Evolutionary conservation across 495 filamentous ascomycete genomes (phyloP).

Genomic region (Melanomma pulvis-pyrius): DNA sequence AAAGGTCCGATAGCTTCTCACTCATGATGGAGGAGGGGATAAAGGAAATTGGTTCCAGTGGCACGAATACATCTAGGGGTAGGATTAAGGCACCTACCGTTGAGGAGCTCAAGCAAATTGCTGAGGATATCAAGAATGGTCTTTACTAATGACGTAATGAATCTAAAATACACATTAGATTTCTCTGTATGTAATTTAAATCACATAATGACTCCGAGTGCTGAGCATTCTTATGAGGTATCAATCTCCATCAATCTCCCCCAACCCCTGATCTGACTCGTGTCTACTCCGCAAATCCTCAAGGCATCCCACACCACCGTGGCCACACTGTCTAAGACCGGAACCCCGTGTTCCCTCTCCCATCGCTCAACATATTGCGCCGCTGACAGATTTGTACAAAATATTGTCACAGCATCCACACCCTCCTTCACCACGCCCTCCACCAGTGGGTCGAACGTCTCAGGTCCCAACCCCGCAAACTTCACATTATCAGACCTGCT

Average conservation of each 20-base stretch:
- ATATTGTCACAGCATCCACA: conserved; percentile 33
- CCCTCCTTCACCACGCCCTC: conserved; percentile 30
- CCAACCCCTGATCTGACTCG: conserved; percentile 29
- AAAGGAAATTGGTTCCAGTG: conserved; percentile 3
- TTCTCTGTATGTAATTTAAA: background rate
- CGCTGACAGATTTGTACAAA: conserved; percentile 42
- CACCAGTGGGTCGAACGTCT: conserved; percentile 37
- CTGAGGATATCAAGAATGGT: conserved; percentile 20
- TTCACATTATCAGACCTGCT: conserved; percentile 36
- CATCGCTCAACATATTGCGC: conserved; percentile 37
- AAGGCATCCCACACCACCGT: conserved; percentile 43
- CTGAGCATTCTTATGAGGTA: background rate
- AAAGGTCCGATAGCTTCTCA: conserved; percentile 28
- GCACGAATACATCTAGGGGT: background rate
- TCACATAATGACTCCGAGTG: background rate
- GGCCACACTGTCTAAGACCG: conserved; percentile 41
- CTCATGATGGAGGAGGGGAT: conserved; percentile 31
- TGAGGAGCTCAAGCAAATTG: conserved; percentile 26
- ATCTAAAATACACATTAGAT: background rate
- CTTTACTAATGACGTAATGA: conserved; percentile 2
- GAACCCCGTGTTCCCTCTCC: conserved; percentile 35
- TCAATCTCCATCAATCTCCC: conserved; percentile 33
- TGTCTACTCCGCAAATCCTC: conserved; percentile 30
- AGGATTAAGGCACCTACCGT: conserved; percentile 14
- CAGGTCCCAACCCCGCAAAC: conserved; percentile 35